Conservation (phyloP, 768 basidiomycete genomes). For the Pulveroboletus sp. region DNA sequence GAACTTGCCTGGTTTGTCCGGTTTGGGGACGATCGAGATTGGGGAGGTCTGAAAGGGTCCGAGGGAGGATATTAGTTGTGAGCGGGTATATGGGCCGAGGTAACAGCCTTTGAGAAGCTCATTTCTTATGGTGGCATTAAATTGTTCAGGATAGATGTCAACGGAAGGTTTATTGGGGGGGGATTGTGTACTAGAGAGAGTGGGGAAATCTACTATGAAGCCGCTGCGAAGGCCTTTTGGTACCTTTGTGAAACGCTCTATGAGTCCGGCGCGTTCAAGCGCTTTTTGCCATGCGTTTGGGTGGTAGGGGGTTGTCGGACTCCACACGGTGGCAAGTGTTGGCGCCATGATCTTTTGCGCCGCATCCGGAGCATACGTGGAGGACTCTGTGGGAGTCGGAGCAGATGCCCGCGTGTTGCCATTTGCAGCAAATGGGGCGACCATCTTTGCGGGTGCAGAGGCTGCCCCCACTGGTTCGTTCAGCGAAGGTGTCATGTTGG, state of each 20-base stretch:
- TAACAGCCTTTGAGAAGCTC: background rate
- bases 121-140: background rate
- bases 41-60: slow-evolving; percentile 18
- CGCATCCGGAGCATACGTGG: slow-evolving; percentile 14
- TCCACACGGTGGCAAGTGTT: slow-evolving; percentile 5
- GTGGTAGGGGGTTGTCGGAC: slow-evolving; percentile 6
- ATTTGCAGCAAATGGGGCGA: slow-evolving; percentile 1
- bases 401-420: slow-evolving; percentile 4
- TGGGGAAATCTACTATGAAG: slow-evolving; percentile 12
- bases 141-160: background rate
- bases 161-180: slow-evolving; percentile 11
- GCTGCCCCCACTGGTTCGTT: background rate
- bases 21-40: slow-evolving; percentile 33
- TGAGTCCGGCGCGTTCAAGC: background rate
- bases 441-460: slow-evolving; percentile 17
- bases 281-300: slow-evolving; percentile 3
- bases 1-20: slow-evolving; percentile 26
- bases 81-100: background rate
- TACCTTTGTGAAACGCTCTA: background rate
- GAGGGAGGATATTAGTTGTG: background rate
- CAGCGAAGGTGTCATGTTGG: background rate
- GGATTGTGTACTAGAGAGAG: background rate
- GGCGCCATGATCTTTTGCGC: slow-evolving; percentile 1
- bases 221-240: background rate
- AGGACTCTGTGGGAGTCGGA: background rate